These are phyloP conservation scores for Symbiotaphrina buchneri DNA, from an alignment of 495 filamentous ascomycete genomes.

Conservation along the genomic window DNA sequence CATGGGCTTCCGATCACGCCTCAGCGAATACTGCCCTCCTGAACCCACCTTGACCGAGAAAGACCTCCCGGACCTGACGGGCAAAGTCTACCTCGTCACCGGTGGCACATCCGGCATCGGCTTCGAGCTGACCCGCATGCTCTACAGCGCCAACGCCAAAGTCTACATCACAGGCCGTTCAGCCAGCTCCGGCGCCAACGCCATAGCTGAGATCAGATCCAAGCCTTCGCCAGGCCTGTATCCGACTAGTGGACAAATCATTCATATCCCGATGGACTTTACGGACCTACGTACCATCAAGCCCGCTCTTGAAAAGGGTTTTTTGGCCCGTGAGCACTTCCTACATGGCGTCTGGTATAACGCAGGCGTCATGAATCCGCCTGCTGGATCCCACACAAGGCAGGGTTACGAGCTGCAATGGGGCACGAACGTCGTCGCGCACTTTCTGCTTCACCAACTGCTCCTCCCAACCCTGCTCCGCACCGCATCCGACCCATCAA, in stretches of 20 bases:
- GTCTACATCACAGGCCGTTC: slow-evolving; percentile 24
- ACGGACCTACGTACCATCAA: slow-evolving; percentile 14
- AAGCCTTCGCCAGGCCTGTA: neutral
- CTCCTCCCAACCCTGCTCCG: neutral
- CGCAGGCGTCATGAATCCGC: slow-evolving; percentile 13
- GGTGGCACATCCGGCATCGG: slow-evolving; percentile 21
- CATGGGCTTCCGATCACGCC: too few relatives aligned
- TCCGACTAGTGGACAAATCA: neutral
- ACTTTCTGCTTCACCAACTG: slow-evolving; percentile 1
- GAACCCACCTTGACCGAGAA: slow-evolving; percentile 11
- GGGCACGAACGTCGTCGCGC: slow-evolving; percentile 1
- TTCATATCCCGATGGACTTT: slow-evolving; percentile 8
- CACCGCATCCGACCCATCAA: neutral
- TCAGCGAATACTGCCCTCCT: too few relatives aligned
- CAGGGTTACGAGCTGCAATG: slow-evolving; percentile 1
- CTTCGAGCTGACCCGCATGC: slow-evolving; percentile 15
- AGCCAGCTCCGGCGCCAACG: slow-evolving; percentile 12
- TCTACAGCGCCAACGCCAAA: slow-evolving; percentile 16
- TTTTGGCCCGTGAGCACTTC: slow-evolving; percentile 12
- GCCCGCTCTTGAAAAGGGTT: slow-evolving; percentile 9
- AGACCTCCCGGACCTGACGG: slow-evolving; percentile 7
- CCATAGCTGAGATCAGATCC: slow-evolving; percentile 15
- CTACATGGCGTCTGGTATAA: slow-evolving; percentile 19
- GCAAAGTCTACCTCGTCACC: slow-evolving; percentile 15
- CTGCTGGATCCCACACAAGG: neutral